Percentiles rank a stretch among this genome's conserved stretches.
These are phyloP conservation scores for Cordia subcordata DNA, from an alignment of 257 asterid species.

Conservation along the genomic window DNA sequence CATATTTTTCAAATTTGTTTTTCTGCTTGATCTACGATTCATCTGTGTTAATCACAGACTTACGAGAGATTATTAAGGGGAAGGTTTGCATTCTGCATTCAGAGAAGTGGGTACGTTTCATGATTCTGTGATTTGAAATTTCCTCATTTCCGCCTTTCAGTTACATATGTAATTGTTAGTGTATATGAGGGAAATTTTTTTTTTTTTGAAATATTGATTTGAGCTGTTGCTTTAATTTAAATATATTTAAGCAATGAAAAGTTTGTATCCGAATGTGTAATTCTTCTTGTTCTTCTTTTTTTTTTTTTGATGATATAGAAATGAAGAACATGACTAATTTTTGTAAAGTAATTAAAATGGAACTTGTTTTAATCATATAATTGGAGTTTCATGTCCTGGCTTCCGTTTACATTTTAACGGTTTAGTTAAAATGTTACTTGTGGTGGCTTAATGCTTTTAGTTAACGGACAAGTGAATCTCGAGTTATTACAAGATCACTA, in stretches of 20 bases:
- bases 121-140: background rate
- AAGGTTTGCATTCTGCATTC: constrained; percentile 17
- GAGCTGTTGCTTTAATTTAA: too few species aligned
- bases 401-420: too few species aligned
- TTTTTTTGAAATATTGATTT: too few species aligned
- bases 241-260: background rate
- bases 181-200: too few species aligned
- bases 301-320: background rate
- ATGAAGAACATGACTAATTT: background rate
- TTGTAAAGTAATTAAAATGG: too few species aligned
- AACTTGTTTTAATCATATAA: too few species aligned
- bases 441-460: too few species aligned
- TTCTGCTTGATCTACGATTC: constrained; percentile 1
- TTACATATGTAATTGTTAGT: background rate
- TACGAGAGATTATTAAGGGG: constrained; percentile 23
- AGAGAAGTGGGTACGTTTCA: constrained; percentile 40
- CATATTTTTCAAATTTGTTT: constrained; percentile 5
- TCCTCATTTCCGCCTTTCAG: background rate
- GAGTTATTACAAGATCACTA: too few species aligned
- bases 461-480: too few species aligned
- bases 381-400: too few species aligned
- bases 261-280: background rate
- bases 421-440: too few species aligned
- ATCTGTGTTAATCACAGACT: constrained; percentile 30
- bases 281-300: background rate